phyloP scores from a whole-genome alignment of 495 filamentous ascomycete species.

The Neurospora sp. region DNA sequence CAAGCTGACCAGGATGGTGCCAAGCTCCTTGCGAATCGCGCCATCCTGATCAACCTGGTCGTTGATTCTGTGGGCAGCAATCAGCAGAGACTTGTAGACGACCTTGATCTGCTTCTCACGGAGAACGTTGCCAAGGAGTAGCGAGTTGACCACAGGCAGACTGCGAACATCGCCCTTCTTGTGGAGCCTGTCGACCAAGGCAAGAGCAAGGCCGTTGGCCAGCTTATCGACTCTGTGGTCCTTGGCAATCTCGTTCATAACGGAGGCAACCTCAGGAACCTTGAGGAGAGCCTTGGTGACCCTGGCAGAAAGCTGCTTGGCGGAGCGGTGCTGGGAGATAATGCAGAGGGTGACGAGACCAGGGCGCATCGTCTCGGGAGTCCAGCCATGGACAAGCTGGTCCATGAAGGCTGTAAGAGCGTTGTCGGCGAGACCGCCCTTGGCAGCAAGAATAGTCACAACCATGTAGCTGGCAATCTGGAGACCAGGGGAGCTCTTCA shows the following conservation, averaged over 20 bases:
- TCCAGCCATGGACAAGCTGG: slow-evolving; percentile 67
- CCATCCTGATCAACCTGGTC: slow-evolving; percentile 34
- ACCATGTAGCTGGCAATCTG: slow-evolving; percentile 86
- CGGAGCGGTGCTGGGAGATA: slow-evolving; percentile 61
- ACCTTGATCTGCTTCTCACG: slow-evolving; percentile 49
- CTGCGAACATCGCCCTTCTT: slow-evolving; percentile 48
- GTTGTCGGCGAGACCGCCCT: slow-evolving; percentile 62
- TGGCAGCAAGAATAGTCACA: slow-evolving; percentile 70
- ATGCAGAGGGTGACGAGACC: slow-evolving; percentile 76
- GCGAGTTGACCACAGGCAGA: slow-evolving; percentile 46
- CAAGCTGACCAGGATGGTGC: slow-evolving; percentile 51
- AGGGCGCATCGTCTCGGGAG: slow-evolving; percentile 53
- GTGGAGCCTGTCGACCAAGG: slow-evolving; percentile 52
- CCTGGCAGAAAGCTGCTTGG: slow-evolving; percentile 56
- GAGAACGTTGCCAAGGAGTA: slow-evolving; percentile 53
- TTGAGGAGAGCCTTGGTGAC: slow-evolving; percentile 61
- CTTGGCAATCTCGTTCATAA: slow-evolving; percentile 50
- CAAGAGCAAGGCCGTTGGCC: slow-evolving; percentile 58
- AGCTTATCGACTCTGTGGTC: slow-evolving; percentile 64
- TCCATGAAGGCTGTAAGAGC: slow-evolving; percentile 76
- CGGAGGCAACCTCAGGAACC: slow-evolving; percentile 44
- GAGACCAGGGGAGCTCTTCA: slow-evolving; percentile 63
- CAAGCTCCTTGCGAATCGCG: slow-evolving; percentile 50
- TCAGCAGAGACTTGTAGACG: slow-evolving; percentile 53
- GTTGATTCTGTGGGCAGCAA: slow-evolving; percentile 43